Percentiles rank a stretch among this genome's conserved stretches.
Conservation (phyloP, 2,329 filamentous ascomycete genomes). For the Blastomyces emzantsi region DNA sequence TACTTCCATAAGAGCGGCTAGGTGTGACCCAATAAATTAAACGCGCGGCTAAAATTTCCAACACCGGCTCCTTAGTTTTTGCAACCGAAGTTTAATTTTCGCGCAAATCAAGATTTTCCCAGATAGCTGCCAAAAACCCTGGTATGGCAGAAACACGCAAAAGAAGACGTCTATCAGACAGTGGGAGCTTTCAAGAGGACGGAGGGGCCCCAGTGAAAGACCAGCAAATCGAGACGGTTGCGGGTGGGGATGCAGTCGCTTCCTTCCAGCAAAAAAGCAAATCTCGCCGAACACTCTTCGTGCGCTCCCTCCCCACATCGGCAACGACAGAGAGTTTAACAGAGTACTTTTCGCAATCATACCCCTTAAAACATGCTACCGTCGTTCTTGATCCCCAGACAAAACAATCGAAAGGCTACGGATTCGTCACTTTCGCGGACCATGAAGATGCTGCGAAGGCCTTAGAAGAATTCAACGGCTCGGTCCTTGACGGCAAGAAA, state of each 20-base stretch:
- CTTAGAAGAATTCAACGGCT: slow-evolving; percentile 69
- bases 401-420: slow-evolving; percentile 82
- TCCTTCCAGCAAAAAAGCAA: slow-evolving; percentile 21
- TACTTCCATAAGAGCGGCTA: neutral
- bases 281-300: slow-evolving; percentile 65
- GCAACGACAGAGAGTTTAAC: slow-evolving; percentile 76
- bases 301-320: slow-evolving; percentile 70
- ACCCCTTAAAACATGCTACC: slow-evolving; percentile 91
- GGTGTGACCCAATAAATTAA: neutral
- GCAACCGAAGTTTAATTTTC: slow-evolving; percentile 1
- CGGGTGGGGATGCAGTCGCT: slow-evolving; percentile 1
- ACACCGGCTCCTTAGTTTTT: neutral
- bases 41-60: slow-evolving; percentile 8
- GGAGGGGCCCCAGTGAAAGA: slow-evolving; percentile 9
- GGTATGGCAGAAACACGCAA: slow-evolving; percentile 29
- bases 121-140: slow-evolving; percentile 3
- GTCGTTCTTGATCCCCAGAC: slow-evolving; percentile 79
- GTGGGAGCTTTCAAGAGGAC: slow-evolving; percentile 20
- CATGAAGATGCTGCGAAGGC: slow-evolving; percentile 80
- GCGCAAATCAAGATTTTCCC: neutral
- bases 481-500: slow-evolving; percentile 66
- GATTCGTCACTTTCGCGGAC: slow-evolving; percentile 95
- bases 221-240: neutral
- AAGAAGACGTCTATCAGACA: slow-evolving; percentile 29
- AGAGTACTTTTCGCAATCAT: slow-evolving; percentile 86